phyloP scores from a whole-genome alignment of 306 rosid genomes.

The Lablab purpureus region DNA sequence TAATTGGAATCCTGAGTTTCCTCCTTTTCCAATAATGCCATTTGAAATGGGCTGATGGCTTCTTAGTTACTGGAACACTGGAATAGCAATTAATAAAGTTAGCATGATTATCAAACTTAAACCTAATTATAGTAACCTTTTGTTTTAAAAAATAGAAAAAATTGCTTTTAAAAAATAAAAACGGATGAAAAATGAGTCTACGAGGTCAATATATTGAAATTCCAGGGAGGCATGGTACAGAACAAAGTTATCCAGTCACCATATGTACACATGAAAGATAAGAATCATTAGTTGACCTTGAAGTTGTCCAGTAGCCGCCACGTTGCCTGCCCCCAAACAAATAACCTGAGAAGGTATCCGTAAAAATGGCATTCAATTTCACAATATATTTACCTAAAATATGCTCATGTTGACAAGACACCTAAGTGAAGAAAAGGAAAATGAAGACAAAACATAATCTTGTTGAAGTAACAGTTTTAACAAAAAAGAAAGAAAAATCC shows the following conservation, averaged over 20 bases:
- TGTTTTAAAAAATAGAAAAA: background rate
- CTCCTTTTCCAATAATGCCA: background rate
- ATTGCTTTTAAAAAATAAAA: conserved; percentile 11
- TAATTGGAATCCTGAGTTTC: conserved; percentile 73
- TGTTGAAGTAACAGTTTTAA: background rate
- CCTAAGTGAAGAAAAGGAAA: background rate
- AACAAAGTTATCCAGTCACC: no score
- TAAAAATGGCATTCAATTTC: background rate
- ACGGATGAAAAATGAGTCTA: background rate
- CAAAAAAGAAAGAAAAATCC: background rate
- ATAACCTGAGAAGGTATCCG: background rate
- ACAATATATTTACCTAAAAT: no score
- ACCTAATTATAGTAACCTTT: background rate
- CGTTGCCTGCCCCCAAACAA: background rate
- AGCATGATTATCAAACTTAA: background rate
- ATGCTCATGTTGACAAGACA: background rate
- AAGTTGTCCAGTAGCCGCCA: background rate
- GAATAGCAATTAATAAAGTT: background rate
- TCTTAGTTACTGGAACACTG: background rate
- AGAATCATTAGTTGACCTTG: no score
- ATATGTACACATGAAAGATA: no score
- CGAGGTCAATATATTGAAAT: background rate
- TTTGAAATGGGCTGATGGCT: background rate
- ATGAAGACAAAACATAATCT: background rate
- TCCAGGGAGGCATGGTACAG: background rate